phyloP scores from a whole-genome alignment of 164 flowering plant species.

The Annona squamosa region DNA sequence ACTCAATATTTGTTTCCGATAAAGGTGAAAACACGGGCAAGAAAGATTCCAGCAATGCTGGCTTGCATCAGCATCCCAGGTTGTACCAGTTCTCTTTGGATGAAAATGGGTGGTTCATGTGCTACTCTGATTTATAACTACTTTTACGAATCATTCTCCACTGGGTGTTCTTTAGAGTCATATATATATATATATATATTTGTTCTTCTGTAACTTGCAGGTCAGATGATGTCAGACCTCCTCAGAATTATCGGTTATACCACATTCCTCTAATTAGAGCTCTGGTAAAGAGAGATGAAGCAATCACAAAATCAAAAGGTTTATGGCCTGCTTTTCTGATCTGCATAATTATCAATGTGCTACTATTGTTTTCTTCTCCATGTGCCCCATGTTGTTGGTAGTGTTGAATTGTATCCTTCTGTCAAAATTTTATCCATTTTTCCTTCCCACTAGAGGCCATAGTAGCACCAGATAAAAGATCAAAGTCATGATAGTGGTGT shows the following conservation, averaged over 20 bases:
- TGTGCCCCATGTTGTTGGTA: neutral
- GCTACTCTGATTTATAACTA: neutral
- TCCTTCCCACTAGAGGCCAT: neutral
- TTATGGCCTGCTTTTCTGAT: neutral
- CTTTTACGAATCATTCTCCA: neutral
- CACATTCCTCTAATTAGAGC: slow-evolving; percentile 30
- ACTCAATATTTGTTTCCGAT: too few relatives aligned
- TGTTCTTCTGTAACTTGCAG: slow-evolving; percentile 25
- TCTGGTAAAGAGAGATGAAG: slow-evolving; percentile 33
- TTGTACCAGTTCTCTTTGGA: neutral
- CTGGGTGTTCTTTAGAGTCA: neutral
- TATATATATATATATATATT: neutral
- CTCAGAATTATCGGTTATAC: slow-evolving; percentile 36
- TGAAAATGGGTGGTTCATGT: neutral
- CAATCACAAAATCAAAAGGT: slow-evolving; percentile 40
- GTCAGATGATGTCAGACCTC: slow-evolving; percentile 31
- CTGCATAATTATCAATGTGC: neutral
- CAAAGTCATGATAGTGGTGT: neutral
- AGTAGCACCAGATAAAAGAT: neutral
- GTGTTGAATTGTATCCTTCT: neutral
- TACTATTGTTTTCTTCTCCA: neutral
- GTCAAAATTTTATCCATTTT: neutral
- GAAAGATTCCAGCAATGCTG: neutral
- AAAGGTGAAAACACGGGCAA: neutral
- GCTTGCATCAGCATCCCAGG: neutral